These are phyloP conservation scores for Pythium guiyangense DNA, from an alignment of 352 stramenopile species.

Conservation along the genomic window DNA sequence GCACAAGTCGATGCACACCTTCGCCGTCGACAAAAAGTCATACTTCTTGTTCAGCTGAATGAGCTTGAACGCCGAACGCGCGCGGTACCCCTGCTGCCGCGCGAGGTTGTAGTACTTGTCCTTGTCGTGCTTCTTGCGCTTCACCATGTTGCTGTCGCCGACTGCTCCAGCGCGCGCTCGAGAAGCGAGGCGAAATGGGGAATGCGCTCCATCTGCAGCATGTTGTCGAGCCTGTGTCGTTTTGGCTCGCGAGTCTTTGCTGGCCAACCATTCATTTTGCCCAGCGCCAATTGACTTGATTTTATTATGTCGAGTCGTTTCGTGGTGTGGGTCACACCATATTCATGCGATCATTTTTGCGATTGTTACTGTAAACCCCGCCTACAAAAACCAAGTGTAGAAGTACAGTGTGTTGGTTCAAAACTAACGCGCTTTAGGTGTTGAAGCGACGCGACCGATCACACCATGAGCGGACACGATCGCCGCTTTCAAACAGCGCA, in stretches of 20 bases:
- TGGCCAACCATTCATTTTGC: conserved; percentile 1
- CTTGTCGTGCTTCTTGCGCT: conserved; percentile 98
- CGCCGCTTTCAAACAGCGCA: no score
- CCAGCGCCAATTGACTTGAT: neutral
- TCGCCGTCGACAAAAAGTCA: conserved; percentile 94
- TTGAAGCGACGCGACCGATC: neutral
- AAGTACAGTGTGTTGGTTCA: no score
- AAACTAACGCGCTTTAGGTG: no score
- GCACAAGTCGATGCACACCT: conserved; percentile 98
- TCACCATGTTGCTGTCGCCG: conserved; percentile 71
- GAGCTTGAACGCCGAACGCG: conserved; percentile 99
- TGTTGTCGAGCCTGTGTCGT: neutral
- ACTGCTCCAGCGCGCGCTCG: neutral
- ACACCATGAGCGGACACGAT: no score
- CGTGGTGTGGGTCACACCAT: neutral
- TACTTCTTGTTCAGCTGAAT: conserved; percentile 99
- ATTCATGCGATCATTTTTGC: neutral
- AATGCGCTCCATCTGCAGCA: neutral
- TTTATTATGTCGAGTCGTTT: neutral
- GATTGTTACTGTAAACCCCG: no score
- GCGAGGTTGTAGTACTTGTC: conserved; percentile 99
- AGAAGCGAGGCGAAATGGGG: neutral
- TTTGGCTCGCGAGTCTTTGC: neutral
- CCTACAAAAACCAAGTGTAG: no score
- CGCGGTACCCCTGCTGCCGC: conserved; percentile 98